Base-by-base conservation (phyloP, 1,284 basidiomycete species). In the Retiboletus flavoniger region DNA sequence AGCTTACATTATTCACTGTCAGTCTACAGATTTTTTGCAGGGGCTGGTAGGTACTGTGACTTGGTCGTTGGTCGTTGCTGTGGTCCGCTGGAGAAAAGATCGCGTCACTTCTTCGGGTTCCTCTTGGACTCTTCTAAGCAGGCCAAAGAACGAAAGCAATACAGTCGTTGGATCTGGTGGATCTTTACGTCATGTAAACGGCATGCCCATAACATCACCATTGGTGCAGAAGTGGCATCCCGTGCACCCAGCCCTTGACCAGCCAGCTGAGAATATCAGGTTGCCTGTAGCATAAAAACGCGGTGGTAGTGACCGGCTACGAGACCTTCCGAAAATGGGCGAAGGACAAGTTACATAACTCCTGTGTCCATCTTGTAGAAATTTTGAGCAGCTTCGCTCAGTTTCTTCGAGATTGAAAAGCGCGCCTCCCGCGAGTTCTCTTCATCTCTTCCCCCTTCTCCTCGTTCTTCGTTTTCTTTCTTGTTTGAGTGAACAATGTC, bases 401-500 rank as follows among this genome's bases (percentile, higher is more conserved):
- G 31, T 9, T 43, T 28, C 41, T 29, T 11, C 17, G n/a, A 53
- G 11, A n/a, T 35, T 29, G 16, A 43, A 51, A 56, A 42, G 29
- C 1, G 14, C 32, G 24, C 17, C 32, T 32, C 14, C 17, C 35
- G 47, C 41, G 29, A n/a, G 14, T n/a, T 10, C 28, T 39, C 17
- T 38, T 29, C 31, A 11, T 34, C 16, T 39, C n/a, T 19, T 36
- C 4, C 13, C 16, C 43, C 21, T 24, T 35, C 21, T 19, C n/a
- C 35, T 38, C 24, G 6, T 36, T 24, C 16, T 39, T 26, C 24
- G 5, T 29, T 16, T 34, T 26, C 38, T 36, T 14, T 24, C 16
- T 40, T 26, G 17, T 34, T 26, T 17, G 28, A 31, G 17, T 28
- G 34, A 41, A 51, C 17, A 26, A 88, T 88, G 86, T 83, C 86